Evolutionary conservation across 208 protist species (phyloP).

Genomic region (Crithidia mellificae): DNA sequence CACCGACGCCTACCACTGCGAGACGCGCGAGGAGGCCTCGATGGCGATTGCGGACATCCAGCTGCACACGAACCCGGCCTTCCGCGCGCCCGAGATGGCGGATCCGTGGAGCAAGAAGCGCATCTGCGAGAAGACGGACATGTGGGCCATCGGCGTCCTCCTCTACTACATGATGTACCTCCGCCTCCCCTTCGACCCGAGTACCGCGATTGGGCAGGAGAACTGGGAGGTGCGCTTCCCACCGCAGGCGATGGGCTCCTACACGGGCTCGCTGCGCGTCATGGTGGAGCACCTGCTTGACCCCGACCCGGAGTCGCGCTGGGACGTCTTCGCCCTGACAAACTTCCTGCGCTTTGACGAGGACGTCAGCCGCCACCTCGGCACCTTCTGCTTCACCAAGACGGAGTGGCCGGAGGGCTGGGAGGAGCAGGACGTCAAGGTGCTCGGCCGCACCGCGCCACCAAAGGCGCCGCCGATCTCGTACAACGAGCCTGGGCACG

Average conservation of each 20-base stretch:
- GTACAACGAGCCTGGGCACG: conserved; percentile 52
- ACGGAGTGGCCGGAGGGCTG: conserved; percentile 88
- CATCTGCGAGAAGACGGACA: conserved; percentile 94
- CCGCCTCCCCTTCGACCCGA: conserved; percentile 91
- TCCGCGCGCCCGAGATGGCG: conserved; percentile 95
- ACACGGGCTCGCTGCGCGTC: conserved; percentile 67
- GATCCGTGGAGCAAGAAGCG: conserved; percentile 88
- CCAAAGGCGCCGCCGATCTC: conserved; percentile 57
- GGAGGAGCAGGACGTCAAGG: conserved; percentile 87
- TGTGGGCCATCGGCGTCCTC: conserved; percentile 96
- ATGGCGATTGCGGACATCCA: conserved; percentile 90
- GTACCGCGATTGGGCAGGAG: conserved; percentile 52
- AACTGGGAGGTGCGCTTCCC: conserved; percentile 61
- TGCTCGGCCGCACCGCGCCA: conserved; percentile 58
- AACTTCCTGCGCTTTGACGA: conserved; percentile 89
- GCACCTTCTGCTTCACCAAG: conserved; percentile 79
- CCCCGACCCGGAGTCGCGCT: conserved; percentile 71
- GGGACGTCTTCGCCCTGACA: conserved; percentile 84
- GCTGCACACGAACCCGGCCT: conserved; percentile 88
- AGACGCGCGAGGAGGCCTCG: conserved; percentile 72
- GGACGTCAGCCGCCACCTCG: conserved; percentile 74
- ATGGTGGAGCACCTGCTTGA: conserved; percentile 80
- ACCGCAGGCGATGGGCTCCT: conserved; percentile 36
- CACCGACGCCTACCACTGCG: conserved; percentile 80
- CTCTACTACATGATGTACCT: conserved; percentile 96